These are phyloP conservation scores for Huiozyma sinensis DNA, from an alignment of 805 yeast genomes.

Conservation along the genomic window DNA sequence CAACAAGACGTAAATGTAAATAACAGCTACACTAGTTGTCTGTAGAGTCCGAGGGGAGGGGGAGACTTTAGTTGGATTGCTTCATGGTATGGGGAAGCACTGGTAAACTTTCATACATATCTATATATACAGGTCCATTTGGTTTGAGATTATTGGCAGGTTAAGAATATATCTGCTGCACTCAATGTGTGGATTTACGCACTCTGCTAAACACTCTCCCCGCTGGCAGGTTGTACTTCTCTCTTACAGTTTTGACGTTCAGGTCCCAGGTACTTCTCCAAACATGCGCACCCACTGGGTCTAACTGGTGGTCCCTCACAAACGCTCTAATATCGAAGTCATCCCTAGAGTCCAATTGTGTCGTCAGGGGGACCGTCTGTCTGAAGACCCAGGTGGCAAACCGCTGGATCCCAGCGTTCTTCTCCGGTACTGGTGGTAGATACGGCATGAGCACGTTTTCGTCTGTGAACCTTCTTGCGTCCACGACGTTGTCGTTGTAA, in stretches of 20 bases:
- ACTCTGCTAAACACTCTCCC: slow-evolving; percentile 64
- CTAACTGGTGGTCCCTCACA: slow-evolving; percentile 41
- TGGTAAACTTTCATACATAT: no score
- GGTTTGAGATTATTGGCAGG: no score
- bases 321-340: slow-evolving; percentile 64
- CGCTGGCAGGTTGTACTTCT: slow-evolving; percentile 55
- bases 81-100: no score
- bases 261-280: slow-evolving; percentile 85
- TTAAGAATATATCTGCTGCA: no score
- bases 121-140: no score
- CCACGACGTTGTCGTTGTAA: slow-evolving; percentile 46
- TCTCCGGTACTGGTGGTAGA: slow-evolving; percentile 80
- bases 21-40: no score
- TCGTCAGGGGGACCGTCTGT: slow-evolving; percentile 33
- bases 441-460: slow-evolving; percentile 44
- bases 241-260: slow-evolving; percentile 57
- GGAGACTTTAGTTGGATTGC: no score
- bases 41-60: no score
- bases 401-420: slow-evolving; percentile 75
- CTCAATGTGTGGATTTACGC: no score
- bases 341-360: background rate
- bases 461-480: slow-evolving; percentile 29
- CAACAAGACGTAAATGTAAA: background rate
- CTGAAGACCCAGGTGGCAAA: slow-evolving; percentile 84
- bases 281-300: slow-evolving; percentile 83